phyloP scores from a whole-genome alignment of 208 protist genomes.

The Crithidia thermophila region DNA sequence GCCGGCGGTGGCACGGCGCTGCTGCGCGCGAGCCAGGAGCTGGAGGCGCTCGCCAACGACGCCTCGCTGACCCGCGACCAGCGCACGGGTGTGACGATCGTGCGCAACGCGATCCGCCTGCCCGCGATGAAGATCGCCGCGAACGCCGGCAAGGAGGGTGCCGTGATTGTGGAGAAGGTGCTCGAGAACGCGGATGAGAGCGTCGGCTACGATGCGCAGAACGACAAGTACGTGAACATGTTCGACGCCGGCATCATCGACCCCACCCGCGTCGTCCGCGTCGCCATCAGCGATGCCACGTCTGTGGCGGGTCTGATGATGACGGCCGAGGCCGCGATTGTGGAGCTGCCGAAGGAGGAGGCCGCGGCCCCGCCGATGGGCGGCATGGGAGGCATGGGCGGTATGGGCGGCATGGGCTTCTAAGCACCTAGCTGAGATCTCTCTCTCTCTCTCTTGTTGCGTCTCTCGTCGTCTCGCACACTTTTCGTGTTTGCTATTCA shows the following conservation, averaged over 20 bases:
- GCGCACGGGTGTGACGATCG: constrained; percentile 96
- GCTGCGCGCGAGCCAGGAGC: constrained; percentile 87
- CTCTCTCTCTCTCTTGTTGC: background rate
- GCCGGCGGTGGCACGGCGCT: constrained; percentile 98
- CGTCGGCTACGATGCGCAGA: constrained; percentile 96
- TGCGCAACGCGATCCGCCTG: constrained; percentile 93
- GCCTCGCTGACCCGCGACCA: constrained; percentile 89
- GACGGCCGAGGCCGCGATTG: constrained; percentile 93
- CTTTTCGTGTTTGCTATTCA: background rate
- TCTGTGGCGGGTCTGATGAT: constrained; percentile 98
- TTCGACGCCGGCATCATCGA: constrained; percentile 99
- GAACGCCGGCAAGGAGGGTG: constrained; percentile 98
- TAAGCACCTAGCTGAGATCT: constrained; percentile 13
- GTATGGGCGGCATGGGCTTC: constrained; percentile 65
- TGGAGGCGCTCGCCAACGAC: constrained; percentile 86
- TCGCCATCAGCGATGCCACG: constrained; percentile 96
- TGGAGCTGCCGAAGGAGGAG: constrained; percentile 57
- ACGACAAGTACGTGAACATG: constrained; percentile 97
- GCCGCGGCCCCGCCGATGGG: constrained; percentile 50
- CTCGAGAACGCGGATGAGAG: constrained; percentile 73
- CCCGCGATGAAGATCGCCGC: constrained; percentile 95
- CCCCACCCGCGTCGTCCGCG: constrained; percentile 98
- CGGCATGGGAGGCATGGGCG: constrained; percentile 66
- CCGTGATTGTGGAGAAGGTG: constrained; percentile 98
- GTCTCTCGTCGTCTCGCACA: background rate